Base-by-base conservation (phyloP, 2,329 filamentous ascomycete genomes). In the Amauroascus verrucosus region DNA sequence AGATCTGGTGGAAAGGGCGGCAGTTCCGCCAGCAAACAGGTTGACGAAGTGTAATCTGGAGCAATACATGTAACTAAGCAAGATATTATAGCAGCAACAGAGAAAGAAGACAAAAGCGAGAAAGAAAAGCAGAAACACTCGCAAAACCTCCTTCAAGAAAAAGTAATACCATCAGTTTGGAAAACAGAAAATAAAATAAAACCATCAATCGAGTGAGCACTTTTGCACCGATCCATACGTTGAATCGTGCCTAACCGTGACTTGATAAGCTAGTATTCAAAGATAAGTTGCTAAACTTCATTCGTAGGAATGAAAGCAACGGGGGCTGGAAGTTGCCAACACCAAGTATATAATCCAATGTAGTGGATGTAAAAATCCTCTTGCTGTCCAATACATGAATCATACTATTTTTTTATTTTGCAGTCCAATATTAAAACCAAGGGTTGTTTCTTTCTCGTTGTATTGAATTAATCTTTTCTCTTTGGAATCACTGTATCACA, bases 261-360 rank as follows among this genome's bases (percentile, higher is more conserved):
- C 44, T 32, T 16, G 30, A 48, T 48, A 48, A 38, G 33, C n/a
- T n/a, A n/a, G n/a, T 48, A 38, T n/a, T 48, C 18, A 38, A 48
- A 35, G 8, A 24, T n/a, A 48, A 35, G 8, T 33, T 48, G 46
- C 30, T 13, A 48, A 28, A 38, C 20, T 16, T 50, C 47, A 35
- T 33, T 13, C 30, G 47, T 22, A 30, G 47, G 24, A 30, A n/a
- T 41, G 16, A 41, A 50, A 40, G 20, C 20, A 40, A 30, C 33
- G 28, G 7, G 6, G n/a, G 9, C 9, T 20, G 20, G 22, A 50
- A 16, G 2, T n/a, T 8, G 22, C 13, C 20, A 22, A 35, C 20
- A 14, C 20, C 16, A 14, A 11, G 44, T 57, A 57, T 57, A 57
- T 57, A 55, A 57, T 53, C 56, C 56, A 57, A 55, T 57, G 56